phyloP scores from a whole-genome alignment of 306 rosid genomes.

The Sesbania bispinosa region DNA sequence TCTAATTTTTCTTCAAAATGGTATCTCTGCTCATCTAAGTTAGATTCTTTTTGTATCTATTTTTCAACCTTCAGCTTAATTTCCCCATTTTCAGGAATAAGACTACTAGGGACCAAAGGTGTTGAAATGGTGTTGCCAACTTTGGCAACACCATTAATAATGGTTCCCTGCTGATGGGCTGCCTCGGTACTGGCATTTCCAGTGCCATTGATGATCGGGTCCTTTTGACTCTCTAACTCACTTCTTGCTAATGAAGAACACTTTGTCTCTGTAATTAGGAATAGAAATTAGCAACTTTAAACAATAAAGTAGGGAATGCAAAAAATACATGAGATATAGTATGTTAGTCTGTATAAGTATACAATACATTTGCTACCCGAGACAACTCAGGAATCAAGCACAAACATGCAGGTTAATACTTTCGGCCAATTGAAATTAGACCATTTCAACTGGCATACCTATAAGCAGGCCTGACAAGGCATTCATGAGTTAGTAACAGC shows the following conservation, averaged over 20 bases:
- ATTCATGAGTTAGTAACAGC: slow-evolving; percentile 5
- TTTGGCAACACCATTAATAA: slow-evolving; percentile 52
- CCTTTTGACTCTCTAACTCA: slow-evolving; percentile 57
- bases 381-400: no score
- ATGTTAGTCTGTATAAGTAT: no score
- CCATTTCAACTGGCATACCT: slow-evolving; percentile 5
- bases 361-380: no score
- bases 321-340: slow-evolving; percentile 2
- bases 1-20: slow-evolving; percentile 8
- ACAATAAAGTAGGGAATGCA: neutral
- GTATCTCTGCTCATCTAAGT: slow-evolving; percentile 37
- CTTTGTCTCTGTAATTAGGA: slow-evolving; percentile 62
- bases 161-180: slow-evolving; percentile 35
- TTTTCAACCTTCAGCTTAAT: slow-evolving; percentile 48
- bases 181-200: slow-evolving; percentile 42
- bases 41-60: slow-evolving; percentile 39
- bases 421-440: neutral
- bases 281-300: slow-evolving; percentile 26
- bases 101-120: slow-evolving; percentile 26
- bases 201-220: slow-evolving; percentile 43
- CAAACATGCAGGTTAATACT: neutral
- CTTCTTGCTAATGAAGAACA: slow-evolving; percentile 76
- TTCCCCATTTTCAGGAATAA: slow-evolving; percentile 60
- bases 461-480: neutral
- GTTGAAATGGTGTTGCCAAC: slow-evolving; percentile 33